phyloP scores from a whole-genome alignment of 305 asterid species.

The Fraxinus paxiana region DNA sequence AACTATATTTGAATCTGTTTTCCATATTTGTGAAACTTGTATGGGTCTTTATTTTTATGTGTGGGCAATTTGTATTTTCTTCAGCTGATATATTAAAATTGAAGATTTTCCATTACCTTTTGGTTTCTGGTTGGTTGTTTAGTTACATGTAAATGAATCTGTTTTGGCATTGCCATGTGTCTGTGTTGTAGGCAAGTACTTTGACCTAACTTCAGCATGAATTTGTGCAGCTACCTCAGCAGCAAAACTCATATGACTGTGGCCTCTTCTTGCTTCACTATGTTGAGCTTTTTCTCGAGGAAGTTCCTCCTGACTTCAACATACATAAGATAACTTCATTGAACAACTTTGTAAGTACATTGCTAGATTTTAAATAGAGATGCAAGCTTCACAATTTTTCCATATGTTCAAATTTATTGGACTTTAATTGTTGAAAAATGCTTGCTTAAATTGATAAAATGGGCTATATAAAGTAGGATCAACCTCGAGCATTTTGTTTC shows the following conservation, averaged over 20 bases:
- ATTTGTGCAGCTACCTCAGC: conserved; percentile 5
- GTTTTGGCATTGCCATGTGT: neutral
- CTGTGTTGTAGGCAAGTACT: neutral
- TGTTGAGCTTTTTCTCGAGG: neutral
- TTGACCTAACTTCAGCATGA: conserved; percentile 9
- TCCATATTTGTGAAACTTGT: conserved; percentile 3
- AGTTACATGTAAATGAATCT: neutral
- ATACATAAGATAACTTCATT: neutral
- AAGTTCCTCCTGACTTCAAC: neutral
- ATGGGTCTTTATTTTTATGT: conserved; percentile 7
- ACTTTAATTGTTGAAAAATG: neutral
- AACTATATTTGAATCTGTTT: neutral
- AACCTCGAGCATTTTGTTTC: neutral
- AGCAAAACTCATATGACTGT: neutral
- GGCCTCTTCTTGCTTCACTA: neutral
- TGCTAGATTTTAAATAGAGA: conserved; percentile 18
- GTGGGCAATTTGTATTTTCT: neutral
- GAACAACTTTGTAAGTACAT: conserved; percentile 1
- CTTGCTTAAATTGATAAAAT: neutral
- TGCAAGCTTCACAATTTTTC: conserved; percentile 6
- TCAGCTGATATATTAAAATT: conserved; percentile 6
- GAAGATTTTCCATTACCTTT: neutral
- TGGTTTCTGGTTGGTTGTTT: conserved; percentile 13
- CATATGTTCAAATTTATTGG: neutral
- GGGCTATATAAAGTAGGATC: neutral